Evolutionary conservation across 257 asterid genomes (phyloP), one percentile per base, ranked within the genome.

Genomic region (Penstemon barbatus): DNA sequence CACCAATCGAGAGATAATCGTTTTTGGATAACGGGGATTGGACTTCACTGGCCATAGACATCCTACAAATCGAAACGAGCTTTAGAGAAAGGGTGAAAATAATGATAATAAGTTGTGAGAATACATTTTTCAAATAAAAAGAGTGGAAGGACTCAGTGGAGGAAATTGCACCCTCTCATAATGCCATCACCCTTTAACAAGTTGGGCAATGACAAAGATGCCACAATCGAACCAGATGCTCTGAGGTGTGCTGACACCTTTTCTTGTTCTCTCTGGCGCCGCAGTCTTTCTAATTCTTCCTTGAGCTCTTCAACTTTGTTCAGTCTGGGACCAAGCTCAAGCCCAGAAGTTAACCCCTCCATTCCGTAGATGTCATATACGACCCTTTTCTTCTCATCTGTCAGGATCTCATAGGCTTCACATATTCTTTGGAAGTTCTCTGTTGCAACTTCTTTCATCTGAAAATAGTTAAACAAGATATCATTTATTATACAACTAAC

Each of bases 401-500:
- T 84, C 70, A 94, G 83, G 67, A 89, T 91, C 75, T 94, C 99
- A 78, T 94, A 94, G 58, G 99, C 99, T 82, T 94, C 88, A 75
- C 97, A 91, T 75, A 94, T 83, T 57, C 99, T 85, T 77, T 91
- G 99, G 70, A 94, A 94, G 81, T 94, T 94, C 84, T 89, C 97
- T 8, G 99, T 94, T 0, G 99, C 99, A 68, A 85, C 80, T 58
- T 89, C 97, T 84, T 94, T 94, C 96, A 91, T 89, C 99, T 91
- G 89, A 80, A 66, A 60, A 72, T 45, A 56, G 3, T 11, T 19
- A 50, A 69, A 58, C 13, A 53, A 19, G 70, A 44, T 6, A 57
- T 49, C 41, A 64, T 10, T 55, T 3, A 64, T 71, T 65, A 69
- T 41, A 55, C 69, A 61, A 39, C 58, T 50, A 70, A 72, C 13